Evolutionary conservation across 2,329 filamentous ascomycete species (phyloP), one percentile per base, ranked within the genome.

Genomic region (Exutisphaerella laricina): DNA sequence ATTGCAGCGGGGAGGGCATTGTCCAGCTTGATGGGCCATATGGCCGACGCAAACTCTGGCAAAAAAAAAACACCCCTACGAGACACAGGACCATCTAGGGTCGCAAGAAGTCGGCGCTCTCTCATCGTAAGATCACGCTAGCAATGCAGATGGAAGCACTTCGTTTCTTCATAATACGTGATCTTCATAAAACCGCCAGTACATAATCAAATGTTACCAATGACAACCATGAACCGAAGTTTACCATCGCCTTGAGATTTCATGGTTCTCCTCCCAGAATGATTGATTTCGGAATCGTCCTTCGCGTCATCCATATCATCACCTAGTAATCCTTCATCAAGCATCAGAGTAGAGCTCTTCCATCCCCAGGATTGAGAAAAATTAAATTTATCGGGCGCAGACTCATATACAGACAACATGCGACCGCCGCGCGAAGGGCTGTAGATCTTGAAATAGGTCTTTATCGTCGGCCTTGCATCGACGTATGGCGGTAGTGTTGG

Each of bases 381-480:
- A 54, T 78, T 78, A 58, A 79, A 79, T 42, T 68, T 68, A 53
- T 78, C 75, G 1, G 75, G 75, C 4, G 74, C 74, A 33, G 67
- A 72, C 50, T 78, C 75, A 51, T 79, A 79, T n/a, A 79, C 74
- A 39, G 70, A 74, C 25, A 79, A 58, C 66, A 78, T 72, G 10
- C 75, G 62, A 3, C 75, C 76, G n/a, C 74, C 75, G 50, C 77
- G 75, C 16, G 67, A 72, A 0, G 76, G 75, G n/a, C 66, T 71
- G 60, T 78, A 79, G 39, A 79, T 79, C 56, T 79, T 79, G 63
- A 79, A 79, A 52, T 79, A 79, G 0, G 76, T 79, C 54, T 72
- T 73, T 58, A 79, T 78, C 1, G 73, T 77, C 0, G 75, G 74
- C 1, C 75, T 66, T 2, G 64, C 67, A 51, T 79, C 75, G 23